phyloP scores from a whole-genome alignment of 2,329 filamentous ascomycete genomes.

The Alternaria consortialis region DNA sequence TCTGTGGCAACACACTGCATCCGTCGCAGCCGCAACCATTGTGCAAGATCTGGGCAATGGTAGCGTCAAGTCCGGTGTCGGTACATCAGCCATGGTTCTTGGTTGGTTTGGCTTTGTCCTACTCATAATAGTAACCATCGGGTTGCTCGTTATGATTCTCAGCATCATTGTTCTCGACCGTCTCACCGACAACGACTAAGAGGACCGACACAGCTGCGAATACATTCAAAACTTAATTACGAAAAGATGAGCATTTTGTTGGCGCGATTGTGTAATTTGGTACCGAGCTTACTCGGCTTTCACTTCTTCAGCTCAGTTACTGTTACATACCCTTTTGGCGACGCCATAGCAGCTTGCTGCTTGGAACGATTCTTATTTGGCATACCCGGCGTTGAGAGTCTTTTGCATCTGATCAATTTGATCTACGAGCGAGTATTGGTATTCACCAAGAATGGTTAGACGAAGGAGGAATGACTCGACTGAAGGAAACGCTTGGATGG shows the following conservation, averaged over 20 bases:
- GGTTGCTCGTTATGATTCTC: conserved; percentile 93
- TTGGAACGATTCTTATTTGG: conserved; percentile 35
- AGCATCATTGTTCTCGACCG: conserved; percentile 83
- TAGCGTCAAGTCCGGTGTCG: conserved; percentile 84
- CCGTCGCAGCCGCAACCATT: conserved; percentile 91
- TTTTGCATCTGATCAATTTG: conserved; percentile 26
- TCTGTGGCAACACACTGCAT: conserved; percentile 94
- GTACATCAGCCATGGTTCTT: conserved; percentile 94
- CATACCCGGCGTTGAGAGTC: conserved; percentile 43
- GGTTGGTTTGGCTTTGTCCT: conserved; percentile 97
- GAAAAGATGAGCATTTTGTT: conserved; percentile 23
- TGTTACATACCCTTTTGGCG: conserved; percentile 44
- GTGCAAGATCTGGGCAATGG: conserved; percentile 93
- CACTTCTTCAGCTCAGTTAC: conserved; percentile 27
- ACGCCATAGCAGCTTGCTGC: conserved; percentile 38
- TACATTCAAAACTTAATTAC: conserved; percentile 18
- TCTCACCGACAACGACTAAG: conserved; percentile 56
- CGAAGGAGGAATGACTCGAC: conserved; percentile 20
- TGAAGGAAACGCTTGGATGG: conserved; percentile 29
- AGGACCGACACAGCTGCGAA: neutral
- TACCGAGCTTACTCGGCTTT: conserved; percentile 39
- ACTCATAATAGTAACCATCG: conserved; percentile 94
- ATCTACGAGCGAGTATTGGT: conserved; percentile 16
- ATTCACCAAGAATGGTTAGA: conserved; percentile 12
- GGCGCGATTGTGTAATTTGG: conserved; percentile 36